These are phyloP conservation scores for Parsonsia alboflavescens DNA, from an alignment of 257 asterid species.

Conservation along the genomic window DNA sequence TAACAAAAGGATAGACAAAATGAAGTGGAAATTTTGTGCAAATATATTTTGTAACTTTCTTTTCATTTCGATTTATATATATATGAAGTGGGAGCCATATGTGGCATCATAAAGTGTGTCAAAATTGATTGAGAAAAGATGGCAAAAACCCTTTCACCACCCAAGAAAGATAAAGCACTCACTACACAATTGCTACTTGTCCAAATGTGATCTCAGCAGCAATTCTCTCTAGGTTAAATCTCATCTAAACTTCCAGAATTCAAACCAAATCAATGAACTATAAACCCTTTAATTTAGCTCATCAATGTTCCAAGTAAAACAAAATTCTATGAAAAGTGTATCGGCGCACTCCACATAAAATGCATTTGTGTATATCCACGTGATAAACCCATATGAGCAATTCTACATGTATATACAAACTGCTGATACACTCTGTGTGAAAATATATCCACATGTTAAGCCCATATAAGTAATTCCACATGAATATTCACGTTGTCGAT, in stretches of 20 bases:
- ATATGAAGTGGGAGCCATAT: not conserved
- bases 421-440: no score
- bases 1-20: no score
- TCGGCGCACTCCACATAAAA: no score
- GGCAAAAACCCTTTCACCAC: not conserved
- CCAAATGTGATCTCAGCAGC: not conserved
- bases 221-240: not conserved
- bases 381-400: no score
- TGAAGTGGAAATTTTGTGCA: not conserved
- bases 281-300: not conserved
- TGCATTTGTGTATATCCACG: no score
- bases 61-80: not conserved
- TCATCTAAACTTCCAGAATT: not conserved
- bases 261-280: not conserved
- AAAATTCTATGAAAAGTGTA: no score
- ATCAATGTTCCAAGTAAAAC: not conserved
- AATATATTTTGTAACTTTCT: not conserved
- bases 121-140: slow-evolving; percentile 3
- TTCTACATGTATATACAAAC: no score
- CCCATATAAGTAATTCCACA: no score
- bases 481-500: no score
- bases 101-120: not conserved
- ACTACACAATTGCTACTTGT: not conserved
- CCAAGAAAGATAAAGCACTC: not conserved
- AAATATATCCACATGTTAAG: no score